Evolutionary conservation across 139 green algal species (phyloP).

Genomic region (Coelastrella sp.): DNA sequence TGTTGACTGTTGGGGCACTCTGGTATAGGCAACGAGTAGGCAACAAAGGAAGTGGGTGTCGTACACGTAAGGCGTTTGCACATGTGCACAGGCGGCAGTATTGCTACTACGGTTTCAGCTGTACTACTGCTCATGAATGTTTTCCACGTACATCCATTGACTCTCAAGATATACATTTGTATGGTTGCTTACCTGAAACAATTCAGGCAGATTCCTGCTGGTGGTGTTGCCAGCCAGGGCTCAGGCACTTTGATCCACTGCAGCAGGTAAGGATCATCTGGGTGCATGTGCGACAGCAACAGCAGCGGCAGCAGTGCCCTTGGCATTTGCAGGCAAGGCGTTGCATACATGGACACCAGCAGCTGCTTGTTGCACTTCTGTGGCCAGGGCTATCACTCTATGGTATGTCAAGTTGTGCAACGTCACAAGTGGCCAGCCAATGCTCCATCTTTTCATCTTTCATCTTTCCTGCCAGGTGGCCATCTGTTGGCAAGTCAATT

Average conservation of each 20-base stretch:
- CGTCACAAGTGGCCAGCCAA: no score
- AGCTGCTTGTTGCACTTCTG: no score
- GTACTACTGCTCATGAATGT: not conserved
- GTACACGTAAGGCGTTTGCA: not conserved
- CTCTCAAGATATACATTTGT: not conserved
- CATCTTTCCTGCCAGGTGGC: no score
- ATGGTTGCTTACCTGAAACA: slow-evolving; percentile 73
- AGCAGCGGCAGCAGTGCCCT: not conserved
- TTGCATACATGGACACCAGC: no score
- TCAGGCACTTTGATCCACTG: slow-evolving; percentile 31
- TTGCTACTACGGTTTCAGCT: not conserved
- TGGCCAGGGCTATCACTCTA: no score
- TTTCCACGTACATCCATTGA: not conserved
- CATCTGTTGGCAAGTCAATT: no score
- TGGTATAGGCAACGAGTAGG: no score
- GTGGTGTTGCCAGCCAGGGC: slow-evolving; percentile 72
- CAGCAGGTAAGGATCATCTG: slow-evolving; percentile 64
- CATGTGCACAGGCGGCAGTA: not conserved
- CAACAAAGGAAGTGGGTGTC: not conserved
- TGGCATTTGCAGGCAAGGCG: no score
- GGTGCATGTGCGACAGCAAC: not conserved
- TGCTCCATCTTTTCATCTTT: no score
- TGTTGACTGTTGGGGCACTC: no score
- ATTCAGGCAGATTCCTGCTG: slow-evolving; percentile 65
- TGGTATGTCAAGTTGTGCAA: no score